These are phyloP conservation scores for Coniosporium apollinis DNA, from an alignment of 495 filamentous ascomycete genomes.

Conservation along the genomic window DNA sequence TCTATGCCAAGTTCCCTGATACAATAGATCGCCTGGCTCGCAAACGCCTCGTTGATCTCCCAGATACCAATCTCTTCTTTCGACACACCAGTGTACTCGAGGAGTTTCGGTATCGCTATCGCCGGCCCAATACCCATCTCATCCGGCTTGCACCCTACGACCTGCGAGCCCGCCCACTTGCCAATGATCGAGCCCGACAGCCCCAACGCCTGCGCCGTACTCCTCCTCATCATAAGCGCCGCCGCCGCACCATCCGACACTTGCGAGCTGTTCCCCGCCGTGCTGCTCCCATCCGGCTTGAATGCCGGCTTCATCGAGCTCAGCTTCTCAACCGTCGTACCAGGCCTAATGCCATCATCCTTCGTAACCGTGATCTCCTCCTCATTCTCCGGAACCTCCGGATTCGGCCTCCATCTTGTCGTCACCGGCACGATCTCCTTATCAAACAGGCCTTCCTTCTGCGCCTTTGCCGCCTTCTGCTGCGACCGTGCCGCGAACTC, in stretches of 20 bases:
- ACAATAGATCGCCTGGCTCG: conserved; percentile 73
- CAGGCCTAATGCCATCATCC: conserved; percentile 69
- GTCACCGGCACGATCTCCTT: conserved; percentile 62
- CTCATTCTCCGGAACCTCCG: conserved; percentile 42
- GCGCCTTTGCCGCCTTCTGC: conserved; percentile 49
- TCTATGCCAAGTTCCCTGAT: conserved; percentile 54
- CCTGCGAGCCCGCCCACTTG: conserved; percentile 56
- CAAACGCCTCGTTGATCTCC: conserved; percentile 96
- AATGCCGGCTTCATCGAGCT: conserved; percentile 74
- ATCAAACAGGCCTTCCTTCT: conserved; percentile 51
- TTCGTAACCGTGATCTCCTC: conserved; percentile 43
- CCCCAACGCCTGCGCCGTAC: conserved; percentile 60
- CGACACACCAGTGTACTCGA: conserved; percentile 44
- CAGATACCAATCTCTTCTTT: conserved; percentile 64
- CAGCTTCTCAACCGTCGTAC: conserved; percentile 49
- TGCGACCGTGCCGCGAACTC: conserved; percentile 63
- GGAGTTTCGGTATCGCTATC: conserved; percentile 65
- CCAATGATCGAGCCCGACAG: conserved; percentile 52
- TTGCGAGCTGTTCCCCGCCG: conserved; percentile 77
- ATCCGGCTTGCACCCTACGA: conserved; percentile 64
- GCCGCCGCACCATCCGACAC: conserved; percentile 81
- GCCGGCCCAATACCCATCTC: conserved; percentile 91
- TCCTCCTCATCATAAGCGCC: conserved; percentile 65
- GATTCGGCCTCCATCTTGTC: conserved; percentile 42
- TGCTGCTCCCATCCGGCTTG: conserved; percentile 50